phyloP scores from a whole-genome alignment of 768 basidiomycete genomes.

The Russula foetens region DNA sequence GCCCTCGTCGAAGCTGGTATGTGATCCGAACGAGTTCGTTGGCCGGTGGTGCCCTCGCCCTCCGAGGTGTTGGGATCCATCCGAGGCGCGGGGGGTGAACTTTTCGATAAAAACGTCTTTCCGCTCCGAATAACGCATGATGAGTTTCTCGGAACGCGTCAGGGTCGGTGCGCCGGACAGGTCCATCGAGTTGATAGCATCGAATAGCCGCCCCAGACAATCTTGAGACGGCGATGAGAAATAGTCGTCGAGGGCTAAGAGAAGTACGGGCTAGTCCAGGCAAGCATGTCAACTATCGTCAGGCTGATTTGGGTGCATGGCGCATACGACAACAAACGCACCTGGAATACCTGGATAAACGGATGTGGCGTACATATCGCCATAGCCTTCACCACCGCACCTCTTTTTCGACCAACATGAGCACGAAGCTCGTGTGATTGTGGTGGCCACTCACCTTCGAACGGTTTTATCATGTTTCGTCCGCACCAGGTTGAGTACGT shows the following conservation, averaged over 20 bases:
- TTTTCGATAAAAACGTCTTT: constrained; percentile 90
- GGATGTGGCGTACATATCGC: constrained; percentile 91
- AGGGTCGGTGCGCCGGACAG: constrained; percentile 69
- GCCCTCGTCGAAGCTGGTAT: constrained; percentile 69
- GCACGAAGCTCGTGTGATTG: not conserved
- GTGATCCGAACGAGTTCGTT: constrained; percentile 38
- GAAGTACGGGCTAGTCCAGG: constrained; percentile 71
- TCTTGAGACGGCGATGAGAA: constrained; percentile 84
- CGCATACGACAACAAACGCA: constrained; percentile 24
- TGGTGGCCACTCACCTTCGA: constrained; percentile 46
- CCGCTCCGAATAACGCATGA: constrained; percentile 85
- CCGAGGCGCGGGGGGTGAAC: constrained; percentile 32
- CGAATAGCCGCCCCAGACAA: constrained; percentile 83
- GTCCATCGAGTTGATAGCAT: constrained; percentile 90
- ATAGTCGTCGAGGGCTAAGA: constrained; percentile 94
- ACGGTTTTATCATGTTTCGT: constrained; percentile 85
- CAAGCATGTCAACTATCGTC: not conserved
- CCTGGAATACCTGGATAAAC: constrained; percentile 95
- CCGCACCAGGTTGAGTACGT: constrained; percentile 84
- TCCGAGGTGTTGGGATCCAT: constrained; percentile 2
- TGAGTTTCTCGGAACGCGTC: constrained; percentile 73
- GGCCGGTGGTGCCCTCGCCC: constrained; percentile 13
- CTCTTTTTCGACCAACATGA: constrained; percentile 45
- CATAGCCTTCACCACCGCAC: constrained; percentile 89
- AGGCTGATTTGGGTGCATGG: not conserved